These are phyloP conservation scores for Penicillium bialowiezense DNA, from an alignment of 495 filamentous ascomycete genomes.

Conservation along the genomic window DNA sequence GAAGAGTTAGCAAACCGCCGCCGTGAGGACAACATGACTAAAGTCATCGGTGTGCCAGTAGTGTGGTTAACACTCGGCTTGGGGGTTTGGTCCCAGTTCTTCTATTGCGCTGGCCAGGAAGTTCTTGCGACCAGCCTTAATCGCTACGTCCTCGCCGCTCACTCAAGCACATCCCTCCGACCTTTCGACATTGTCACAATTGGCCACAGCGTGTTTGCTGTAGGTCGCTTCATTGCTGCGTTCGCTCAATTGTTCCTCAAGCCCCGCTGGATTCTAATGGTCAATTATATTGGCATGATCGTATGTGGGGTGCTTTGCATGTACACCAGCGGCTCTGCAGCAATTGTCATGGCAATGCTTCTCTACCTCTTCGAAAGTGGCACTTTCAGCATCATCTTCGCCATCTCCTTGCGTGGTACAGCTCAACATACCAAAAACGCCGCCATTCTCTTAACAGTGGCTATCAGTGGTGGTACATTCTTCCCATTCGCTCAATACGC, in stretches of 20 bases:
- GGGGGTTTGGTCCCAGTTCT: conserved; percentile 58
- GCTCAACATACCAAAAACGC: conserved; percentile 60
- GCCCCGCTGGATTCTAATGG: conserved; percentile 60
- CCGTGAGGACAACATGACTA: conserved; percentile 48
- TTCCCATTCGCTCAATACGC: conserved; percentile 55
- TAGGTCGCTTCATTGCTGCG: conserved; percentile 61
- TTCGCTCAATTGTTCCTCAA: conserved; percentile 53
- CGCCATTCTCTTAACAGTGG: conserved; percentile 50
- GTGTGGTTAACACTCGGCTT: conserved; percentile 57
- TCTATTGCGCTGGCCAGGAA: conserved; percentile 68
- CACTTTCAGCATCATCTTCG: conserved; percentile 62
- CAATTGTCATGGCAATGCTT: conserved; percentile 51
- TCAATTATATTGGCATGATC: conserved; percentile 54
- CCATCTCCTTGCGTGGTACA: conserved; percentile 57
- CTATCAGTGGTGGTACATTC: conserved; percentile 54
- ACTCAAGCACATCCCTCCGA: conserved; percentile 27
- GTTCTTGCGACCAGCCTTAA: conserved; percentile 46
- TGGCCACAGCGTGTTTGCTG: conserved; percentile 59
- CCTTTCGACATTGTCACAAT: conserved; percentile 49
- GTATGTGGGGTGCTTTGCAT: conserved; percentile 54
- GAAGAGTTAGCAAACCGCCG: conserved; percentile 52
- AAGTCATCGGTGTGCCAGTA: conserved; percentile 43
- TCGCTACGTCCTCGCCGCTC: conserved; percentile 34
- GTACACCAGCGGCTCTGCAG: conserved; percentile 44
- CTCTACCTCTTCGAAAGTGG: conserved; percentile 61